Evolutionary conservation across 2,329 filamentous ascomycete genomes (phyloP).

Genomic region (Sporothrix sp.): DNA sequence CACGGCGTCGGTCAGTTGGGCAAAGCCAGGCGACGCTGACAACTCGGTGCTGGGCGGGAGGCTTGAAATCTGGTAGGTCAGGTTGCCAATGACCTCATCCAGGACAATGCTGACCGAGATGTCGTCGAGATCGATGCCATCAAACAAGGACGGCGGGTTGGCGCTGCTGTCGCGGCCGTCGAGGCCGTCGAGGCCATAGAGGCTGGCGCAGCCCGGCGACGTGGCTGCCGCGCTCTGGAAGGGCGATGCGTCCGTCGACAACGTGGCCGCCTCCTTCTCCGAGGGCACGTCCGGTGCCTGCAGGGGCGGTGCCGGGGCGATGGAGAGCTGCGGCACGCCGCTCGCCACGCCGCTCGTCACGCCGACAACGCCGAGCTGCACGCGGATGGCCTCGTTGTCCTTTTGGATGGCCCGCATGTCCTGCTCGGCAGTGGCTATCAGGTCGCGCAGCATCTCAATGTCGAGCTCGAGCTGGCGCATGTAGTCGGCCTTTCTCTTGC

Average conservation of each 20-base stretch:
- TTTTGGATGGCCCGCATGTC: slow-evolving; percentile 29
- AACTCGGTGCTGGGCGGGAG: neutral
- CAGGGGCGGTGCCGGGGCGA: neutral
- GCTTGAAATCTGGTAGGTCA: slow-evolving; percentile 32
- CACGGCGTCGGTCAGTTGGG: neutral
- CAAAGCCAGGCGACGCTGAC: neutral
- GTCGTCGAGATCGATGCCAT: slow-evolving; percentile 28
- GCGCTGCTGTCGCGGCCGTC: neutral
- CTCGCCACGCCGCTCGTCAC: neutral
- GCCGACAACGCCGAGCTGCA: slow-evolving; percentile 22
- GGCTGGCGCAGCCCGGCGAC: neutral
- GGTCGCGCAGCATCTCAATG: slow-evolving; percentile 36
- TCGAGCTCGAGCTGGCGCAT: slow-evolving; percentile 45
- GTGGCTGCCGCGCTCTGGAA: neutral
- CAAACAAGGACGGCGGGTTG: slow-evolving; percentile 21
- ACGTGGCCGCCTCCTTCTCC: neutral
- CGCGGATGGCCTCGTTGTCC: slow-evolving; percentile 36
- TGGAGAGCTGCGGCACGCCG: slow-evolving; percentile 1
- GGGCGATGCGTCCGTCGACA: neutral
- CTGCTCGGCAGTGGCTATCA: slow-evolving; percentile 34
- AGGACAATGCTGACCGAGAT: slow-evolving; percentile 33
- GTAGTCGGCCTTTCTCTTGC: slow-evolving; percentile 47
- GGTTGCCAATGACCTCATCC: slow-evolving; percentile 32
- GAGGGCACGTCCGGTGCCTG: neutral
- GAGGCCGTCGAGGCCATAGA: neutral